Percentiles rank a stretch among this genome's conserved stretches.
Conservation (phyloP, 306 rosid species). For the Vigna trinervia region DNA sequence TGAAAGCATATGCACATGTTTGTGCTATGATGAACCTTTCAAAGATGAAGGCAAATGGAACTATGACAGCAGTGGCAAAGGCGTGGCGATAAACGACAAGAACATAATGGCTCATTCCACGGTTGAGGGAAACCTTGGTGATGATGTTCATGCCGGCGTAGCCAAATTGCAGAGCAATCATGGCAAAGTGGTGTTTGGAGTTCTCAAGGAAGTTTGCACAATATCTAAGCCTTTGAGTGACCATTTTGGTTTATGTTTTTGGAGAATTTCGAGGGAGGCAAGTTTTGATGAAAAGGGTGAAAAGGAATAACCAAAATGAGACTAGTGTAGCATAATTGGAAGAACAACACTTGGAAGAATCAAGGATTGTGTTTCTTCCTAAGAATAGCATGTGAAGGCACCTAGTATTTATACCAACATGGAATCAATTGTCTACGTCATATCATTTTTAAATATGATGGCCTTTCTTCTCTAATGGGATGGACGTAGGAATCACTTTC, state of each 20-base stretch:
- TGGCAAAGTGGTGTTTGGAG: conserved; percentile 83
- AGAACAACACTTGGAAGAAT: conserved; percentile 9
- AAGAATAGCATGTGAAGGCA: background rate
- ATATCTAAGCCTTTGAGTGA: conserved; percentile 52
- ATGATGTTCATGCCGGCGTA: conserved; percentile 90
- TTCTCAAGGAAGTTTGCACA: conserved; percentile 54
- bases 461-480: conserved; percentile 2
- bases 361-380: conserved; percentile 21
- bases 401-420: conserved; percentile 22
- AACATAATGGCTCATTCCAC: conserved; percentile 95
- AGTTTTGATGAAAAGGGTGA: conserved; percentile 14
- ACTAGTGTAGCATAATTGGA: background rate
- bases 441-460: background rate
- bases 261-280: background rate
- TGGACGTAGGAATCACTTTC: conserved; percentile 14
- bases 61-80: conserved; percentile 71
- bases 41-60: conserved; percentile 76
- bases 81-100: conserved; percentile 95
- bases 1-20: too few relatives aligned
- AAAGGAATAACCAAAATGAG: background rate
- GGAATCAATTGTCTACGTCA: conserved; percentile 24
- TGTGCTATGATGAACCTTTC: conserved; percentile 60
- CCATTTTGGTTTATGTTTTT: conserved; percentile 36
- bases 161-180: conserved; percentile 83
- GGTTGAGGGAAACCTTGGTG: conserved; percentile 76